phyloP scores from a whole-genome alignment of 768 basidiomycete genomes.

The Leccinum subgranulosum region DNA sequence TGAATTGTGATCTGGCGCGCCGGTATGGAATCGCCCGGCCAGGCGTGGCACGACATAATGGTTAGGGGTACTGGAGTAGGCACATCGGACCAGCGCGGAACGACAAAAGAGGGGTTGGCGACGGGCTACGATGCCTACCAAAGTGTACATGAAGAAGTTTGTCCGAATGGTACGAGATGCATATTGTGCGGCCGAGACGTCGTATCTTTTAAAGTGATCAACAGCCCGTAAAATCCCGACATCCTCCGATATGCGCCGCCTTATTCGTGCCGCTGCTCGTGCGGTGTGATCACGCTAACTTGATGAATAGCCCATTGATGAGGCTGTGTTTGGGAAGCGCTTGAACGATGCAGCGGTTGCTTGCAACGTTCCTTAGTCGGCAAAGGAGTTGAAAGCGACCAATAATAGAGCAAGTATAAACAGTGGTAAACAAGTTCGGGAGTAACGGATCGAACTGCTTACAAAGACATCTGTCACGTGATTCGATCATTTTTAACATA shows the following conservation, averaged over 20 bases:
- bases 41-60: background rate
- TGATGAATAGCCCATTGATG: background rate
- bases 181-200: background rate
- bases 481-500: rapidly evolving
- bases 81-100: slow-evolving; percentile 8
- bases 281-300: background rate
- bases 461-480: slow-evolving; percentile 6
- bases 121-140: slow-evolving; percentile 13
- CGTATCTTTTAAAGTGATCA: slow-evolving; percentile 20
- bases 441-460: background rate
- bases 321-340: background rate
- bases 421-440: background rate
- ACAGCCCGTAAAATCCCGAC: slow-evolving; percentile 26
- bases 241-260: slow-evolving; percentile 19
- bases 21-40: slow-evolving; percentile 24
- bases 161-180: background rate
- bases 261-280: no score
- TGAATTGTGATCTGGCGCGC: slow-evolving; percentile 18
- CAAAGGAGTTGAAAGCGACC: no score
- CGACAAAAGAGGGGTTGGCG: slow-evolving; percentile 6
- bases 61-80: slow-evolving; percentile 4
- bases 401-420: background rate
- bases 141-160: slow-evolving; percentile 11
- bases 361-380: background rate
- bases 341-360: background rate